Evolutionary conservation across 2,329 filamentous ascomycete species (phyloP).

Genomic region (Colletotrichum graminicola): DNA sequence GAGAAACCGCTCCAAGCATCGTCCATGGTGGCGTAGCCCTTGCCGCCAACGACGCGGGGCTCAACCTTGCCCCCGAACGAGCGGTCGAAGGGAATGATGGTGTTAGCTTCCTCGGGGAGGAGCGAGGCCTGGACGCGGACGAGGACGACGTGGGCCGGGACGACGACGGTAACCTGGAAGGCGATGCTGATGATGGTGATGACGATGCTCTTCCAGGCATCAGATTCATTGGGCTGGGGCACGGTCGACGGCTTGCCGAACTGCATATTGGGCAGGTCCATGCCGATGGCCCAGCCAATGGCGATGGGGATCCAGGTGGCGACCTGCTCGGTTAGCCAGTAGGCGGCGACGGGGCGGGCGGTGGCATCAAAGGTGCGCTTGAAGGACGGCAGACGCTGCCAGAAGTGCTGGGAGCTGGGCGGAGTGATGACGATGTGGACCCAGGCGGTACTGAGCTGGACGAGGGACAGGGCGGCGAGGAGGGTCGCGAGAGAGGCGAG

Average conservation of each 20-base stretch:
- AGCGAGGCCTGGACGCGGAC: slow-evolving; percentile 89
- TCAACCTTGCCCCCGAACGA: slow-evolving; percentile 83
- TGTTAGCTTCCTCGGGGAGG: slow-evolving; percentile 83
- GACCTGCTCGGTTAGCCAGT: slow-evolving; percentile 70
- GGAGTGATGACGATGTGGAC: slow-evolving; percentile 87
- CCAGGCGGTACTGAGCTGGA: slow-evolving; percentile 82
- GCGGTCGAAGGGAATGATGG: slow-evolving; percentile 91
- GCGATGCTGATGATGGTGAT: slow-evolving; percentile 61
- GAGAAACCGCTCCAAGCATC: slow-evolving; percentile 87
- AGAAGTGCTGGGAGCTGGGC: slow-evolving; percentile 73
- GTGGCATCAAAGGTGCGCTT: slow-evolving; percentile 75
- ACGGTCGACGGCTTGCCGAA: slow-evolving; percentile 53
- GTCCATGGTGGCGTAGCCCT: slow-evolving; percentile 76
- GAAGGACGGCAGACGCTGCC: slow-evolving; percentile 76
- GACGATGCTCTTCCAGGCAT: slow-evolving; percentile 60
- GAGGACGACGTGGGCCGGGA: slow-evolving; percentile 83
- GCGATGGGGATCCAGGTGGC: slow-evolving; percentile 60
- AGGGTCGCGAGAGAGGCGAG: slow-evolving; percentile 65
- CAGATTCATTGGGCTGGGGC: slow-evolving; percentile 52
- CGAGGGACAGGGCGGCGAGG: slow-evolving; percentile 70
- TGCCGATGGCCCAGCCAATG: slow-evolving; percentile 52
- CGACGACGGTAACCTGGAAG: slow-evolving; percentile 72
- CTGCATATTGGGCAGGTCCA: slow-evolving; percentile 55
- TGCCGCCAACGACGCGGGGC: slow-evolving; percentile 79
- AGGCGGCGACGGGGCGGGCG: slow-evolving; percentile 73